Evolutionary conservation across 305 asterid species (phyloP), one percentile per base, ranked within the genome.

Genomic region (Rubia balearica): DNA sequence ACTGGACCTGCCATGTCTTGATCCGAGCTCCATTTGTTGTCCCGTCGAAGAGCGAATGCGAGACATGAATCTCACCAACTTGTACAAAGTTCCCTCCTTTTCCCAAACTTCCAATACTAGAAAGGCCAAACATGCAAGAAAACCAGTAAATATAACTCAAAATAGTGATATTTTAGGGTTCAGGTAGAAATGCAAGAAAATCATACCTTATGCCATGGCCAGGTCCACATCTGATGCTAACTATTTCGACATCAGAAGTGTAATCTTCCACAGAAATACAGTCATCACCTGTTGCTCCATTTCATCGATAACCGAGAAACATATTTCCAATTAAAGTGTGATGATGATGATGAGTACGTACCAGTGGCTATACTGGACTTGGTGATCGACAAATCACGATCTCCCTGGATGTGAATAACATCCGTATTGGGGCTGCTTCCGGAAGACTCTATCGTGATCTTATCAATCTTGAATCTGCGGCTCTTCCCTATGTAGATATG

Each of bases 131-230:
- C 59, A 38, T 41, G 10, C 9, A 21, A 59, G 33, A 57, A 60
- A 24, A 27, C 65, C 14, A 60, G 3, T 22, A 22, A 46, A 22
- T 13, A 66, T 43, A 38, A 36, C 33, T 13, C 46, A 49, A 16
- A 45, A 41, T 48, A 8, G 30, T 21, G 69, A 24, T 2, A 21
- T 30, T 9, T 21, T 42, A 17, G 10, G 3, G 41, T 17, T 16
- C 30, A 36, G n/a, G 69, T 27, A 68, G 21, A 22, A 17, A 42
- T 30, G 36, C 48, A 62, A 22, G 21, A 27, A 59, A 51, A 38
- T 4, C 21, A 33, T 51, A 87, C 96, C 97, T 90, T 6, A 92
- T 86, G 68, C 98, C 98, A 76, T 92, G 95, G 40, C 97, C 98
- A 61, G 98, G 98, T 69, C 98, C 98, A 59, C 98, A 92, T 30